Evolutionary conservation across 2,329 filamentous ascomycete genomes (phyloP), one percentile per base, ranked within the genome.

Genomic region (Alternaria arborescens): DNA sequence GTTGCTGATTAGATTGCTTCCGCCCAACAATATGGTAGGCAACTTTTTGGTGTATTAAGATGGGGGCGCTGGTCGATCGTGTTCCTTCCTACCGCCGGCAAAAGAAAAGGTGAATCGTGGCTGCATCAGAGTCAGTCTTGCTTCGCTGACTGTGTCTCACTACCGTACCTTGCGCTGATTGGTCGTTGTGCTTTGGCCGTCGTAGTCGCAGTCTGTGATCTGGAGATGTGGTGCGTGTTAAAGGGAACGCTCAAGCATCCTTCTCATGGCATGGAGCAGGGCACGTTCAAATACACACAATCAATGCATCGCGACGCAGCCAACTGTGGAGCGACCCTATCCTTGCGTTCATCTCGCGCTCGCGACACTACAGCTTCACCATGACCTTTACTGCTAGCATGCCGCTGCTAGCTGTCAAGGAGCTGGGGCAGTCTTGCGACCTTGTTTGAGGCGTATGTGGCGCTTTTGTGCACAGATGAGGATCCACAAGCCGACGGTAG

Each of bases 271-370:
- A 64, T 60, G 67, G 70, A 64, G 67, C 72, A 70, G 66, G 70
- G 72, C 68, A 69, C 65, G 64, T 60, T 72, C 71, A 74, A 71
- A 72, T 74, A 77, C 66, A 66, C 67, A 70, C 66, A 71, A 57
- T 73, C 71, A 67, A 55, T 67, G 68, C 68, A 62, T 71, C 65
- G 65, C 67, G 63, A 69, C 64, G 53, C 66, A 66, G 64, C 22
- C 53, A 64, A 60, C 65, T 69, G 71, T 68, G 66, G 61, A 65
- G 69, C 71, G 69, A 62, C 68, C 60, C 55, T 65, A 77, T 73
- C 74, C 74, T 72, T 72, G 74, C 60, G 66, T 62, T 68, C 68
- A 70, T 71, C 69, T 69, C 57, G 58, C 53, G 52, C 66, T 65
- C 64, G 67, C 62, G 55, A 68, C 61, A 58, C 67, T 67, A 69